phyloP scores from a whole-genome alignment of 306 rosid genomes.

The Cucumis cinereus region DNA sequence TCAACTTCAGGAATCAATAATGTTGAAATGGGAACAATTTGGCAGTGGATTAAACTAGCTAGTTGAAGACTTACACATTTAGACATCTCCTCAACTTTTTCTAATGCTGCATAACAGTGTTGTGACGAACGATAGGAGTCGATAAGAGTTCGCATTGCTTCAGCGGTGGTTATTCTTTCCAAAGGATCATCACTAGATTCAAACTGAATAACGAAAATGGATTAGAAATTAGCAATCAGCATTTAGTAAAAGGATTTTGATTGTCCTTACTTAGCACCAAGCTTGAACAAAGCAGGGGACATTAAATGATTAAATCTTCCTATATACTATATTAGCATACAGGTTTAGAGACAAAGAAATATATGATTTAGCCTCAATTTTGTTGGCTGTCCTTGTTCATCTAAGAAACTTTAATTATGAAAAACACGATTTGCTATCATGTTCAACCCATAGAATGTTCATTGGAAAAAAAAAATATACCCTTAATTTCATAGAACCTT shows the following conservation, averaged over 20 bases:
- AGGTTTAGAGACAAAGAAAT: background rate
- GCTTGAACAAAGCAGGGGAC: too few species aligned
- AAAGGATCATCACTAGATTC: slow-evolving; percentile 80
- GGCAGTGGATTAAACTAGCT: background rate
- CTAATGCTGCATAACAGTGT: slow-evolving; percentile 45
- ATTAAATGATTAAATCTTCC: too few species aligned
- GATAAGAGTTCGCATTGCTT: slow-evolving; percentile 67
- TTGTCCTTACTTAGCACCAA: too few species aligned
- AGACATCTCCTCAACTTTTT: slow-evolving; percentile 76
- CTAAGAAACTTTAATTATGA: background rate
- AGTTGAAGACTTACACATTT: slow-evolving; percentile 52
- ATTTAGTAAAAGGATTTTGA: background rate
- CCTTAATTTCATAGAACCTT: slow-evolving; percentile 88
- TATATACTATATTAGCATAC: too few species aligned
- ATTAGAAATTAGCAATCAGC: background rate
- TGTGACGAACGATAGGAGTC: slow-evolving; percentile 64
- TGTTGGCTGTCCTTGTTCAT: background rate
- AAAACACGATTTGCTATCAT: background rate
- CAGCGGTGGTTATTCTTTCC: slow-evolving; percentile 68
- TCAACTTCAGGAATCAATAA: background rate
- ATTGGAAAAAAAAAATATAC: slow-evolving; percentile 19
- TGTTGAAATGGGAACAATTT: background rate
- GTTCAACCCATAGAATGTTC: background rate
- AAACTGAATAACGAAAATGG: slow-evolving; percentile 30
- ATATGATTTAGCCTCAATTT: background rate